Evolutionary conservation across 2,329 filamentous ascomycete genomes (phyloP).

Genomic region (Neonectria punicea): DNA sequence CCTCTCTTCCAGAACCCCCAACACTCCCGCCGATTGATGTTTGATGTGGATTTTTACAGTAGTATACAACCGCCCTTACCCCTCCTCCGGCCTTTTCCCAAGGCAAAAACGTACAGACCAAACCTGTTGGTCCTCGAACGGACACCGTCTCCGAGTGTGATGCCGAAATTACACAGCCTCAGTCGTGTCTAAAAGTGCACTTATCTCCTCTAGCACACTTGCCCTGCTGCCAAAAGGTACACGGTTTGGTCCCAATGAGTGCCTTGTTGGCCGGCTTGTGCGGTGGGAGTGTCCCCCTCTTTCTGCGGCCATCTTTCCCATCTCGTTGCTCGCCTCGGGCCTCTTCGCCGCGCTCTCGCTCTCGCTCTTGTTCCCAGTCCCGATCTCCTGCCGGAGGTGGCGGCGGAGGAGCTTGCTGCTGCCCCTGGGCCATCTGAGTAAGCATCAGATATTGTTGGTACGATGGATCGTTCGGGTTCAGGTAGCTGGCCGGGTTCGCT

Average conservation of each 20-base stretch:
- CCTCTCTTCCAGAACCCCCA: constrained; percentile 6
- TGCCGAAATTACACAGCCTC: constrained; percentile 17
- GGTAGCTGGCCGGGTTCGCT: constrained; percentile 37
- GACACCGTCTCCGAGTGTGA: constrained; percentile 19
- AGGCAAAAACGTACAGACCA: constrained; percentile 12
- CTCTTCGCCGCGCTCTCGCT: constrained; percentile 49
- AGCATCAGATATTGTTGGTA: constrained; percentile 55
- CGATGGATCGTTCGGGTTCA: constrained; percentile 52
- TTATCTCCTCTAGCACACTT: constrained; percentile 78
- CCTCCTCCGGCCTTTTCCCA: constrained; percentile 6
- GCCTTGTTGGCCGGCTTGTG: constrained; percentile 63
- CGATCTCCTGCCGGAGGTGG: constrained; percentile 39
- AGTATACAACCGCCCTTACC: constrained; percentile 35
- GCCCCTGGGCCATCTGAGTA: constrained; percentile 50
- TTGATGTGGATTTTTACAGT: constrained; percentile 34
- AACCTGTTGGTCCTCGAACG: constrained; percentile 3
- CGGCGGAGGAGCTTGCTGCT: constrained; percentile 40
- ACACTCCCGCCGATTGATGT: constrained; percentile 6
- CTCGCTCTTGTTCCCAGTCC: constrained; percentile 49
- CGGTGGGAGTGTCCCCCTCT: constrained; percentile 52
- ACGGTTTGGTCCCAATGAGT: constrained; percentile 73
- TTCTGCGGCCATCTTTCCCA: constrained; percentile 53
- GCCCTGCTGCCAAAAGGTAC: constrained; percentile 76
- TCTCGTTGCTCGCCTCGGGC: constrained; percentile 46
- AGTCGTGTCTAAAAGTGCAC: constrained; percentile 79